Evolutionary conservation across 208 protist species (phyloP).

Genomic region (Naegleria lovaniensis): DNA sequence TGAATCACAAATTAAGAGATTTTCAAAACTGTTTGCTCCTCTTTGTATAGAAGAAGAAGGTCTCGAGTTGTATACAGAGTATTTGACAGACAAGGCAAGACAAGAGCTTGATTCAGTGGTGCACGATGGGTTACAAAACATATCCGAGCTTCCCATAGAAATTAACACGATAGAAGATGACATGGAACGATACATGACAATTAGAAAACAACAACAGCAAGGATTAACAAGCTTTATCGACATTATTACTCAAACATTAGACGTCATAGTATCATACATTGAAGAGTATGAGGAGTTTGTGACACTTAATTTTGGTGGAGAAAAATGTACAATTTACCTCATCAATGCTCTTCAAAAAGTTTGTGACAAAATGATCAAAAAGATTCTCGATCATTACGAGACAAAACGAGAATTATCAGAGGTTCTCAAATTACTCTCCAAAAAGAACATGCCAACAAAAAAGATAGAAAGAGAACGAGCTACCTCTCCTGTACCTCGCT

Average conservation of each 20-base stretch:
- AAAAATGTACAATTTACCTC: neutral
- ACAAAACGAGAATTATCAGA: neutral
- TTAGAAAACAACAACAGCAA: neutral
- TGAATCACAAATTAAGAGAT: neutral
- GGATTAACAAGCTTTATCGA: neutral
- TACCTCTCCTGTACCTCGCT: neutral
- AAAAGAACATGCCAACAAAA: neutral
- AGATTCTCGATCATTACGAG: neutral
- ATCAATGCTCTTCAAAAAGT: neutral
- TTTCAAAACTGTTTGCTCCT: slow-evolving; percentile 15
- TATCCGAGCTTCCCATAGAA: neutral
- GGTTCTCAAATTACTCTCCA: neutral
- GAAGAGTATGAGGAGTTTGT: neutral
- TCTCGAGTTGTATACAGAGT: neutral
- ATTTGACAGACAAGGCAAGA: neutral
- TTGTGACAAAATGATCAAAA: neutral
- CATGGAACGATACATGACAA: neutral
- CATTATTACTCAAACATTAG: neutral
- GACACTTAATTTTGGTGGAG: neutral
- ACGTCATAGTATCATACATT: neutral
- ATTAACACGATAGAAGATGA: neutral
- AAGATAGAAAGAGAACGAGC: neutral
- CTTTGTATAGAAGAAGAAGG: neutral
- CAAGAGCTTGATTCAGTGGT: neutral
- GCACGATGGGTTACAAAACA: neutral